Conservation (phyloP, 2,329 filamentous ascomycete species). For the Talaromyces sp. region DNA sequence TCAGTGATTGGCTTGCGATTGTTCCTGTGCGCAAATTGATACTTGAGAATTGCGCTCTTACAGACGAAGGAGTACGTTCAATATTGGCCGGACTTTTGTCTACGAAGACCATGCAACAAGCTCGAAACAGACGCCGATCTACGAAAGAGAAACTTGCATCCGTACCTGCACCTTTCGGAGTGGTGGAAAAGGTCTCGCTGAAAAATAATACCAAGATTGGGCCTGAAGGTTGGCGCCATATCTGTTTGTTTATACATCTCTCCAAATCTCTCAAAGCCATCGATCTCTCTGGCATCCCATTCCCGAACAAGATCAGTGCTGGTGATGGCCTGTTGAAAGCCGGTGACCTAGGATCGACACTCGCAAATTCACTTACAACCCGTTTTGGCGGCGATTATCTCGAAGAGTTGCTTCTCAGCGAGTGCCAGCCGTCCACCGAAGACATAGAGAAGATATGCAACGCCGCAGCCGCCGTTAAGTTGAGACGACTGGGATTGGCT, state of each 20-base stretch:
- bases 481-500: constrained; percentile 74
- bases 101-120: constrained; percentile 61
- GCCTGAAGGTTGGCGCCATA: constrained; percentile 82
- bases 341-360: constrained; percentile 57
- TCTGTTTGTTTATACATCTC: constrained; percentile 84
- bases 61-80: constrained; percentile 79
- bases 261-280: constrained; percentile 79
- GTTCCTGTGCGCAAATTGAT: constrained; percentile 84
- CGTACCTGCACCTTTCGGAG: constrained; percentile 48
- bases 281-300: constrained; percentile 78
- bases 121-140: constrained; percentile 45
- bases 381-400: constrained; percentile 70
- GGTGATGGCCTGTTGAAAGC: constrained; percentile 18
- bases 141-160: constrained; percentile 33
- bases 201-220: constrained; percentile 87
- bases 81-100: constrained; percentile 81
- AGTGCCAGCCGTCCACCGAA: constrained; percentile 66
- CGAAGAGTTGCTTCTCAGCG: constrained; percentile 76
- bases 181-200: constrained; percentile 79
- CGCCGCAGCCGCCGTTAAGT: constrained; percentile 70
- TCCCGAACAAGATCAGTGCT: constrained; percentile 51
- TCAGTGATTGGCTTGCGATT: constrained; percentile 90
- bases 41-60: constrained; percentile 80
- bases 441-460: constrained; percentile 75
- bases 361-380: constrained; percentile 70